Conservation (phyloP, 345 rosid species). For the Linum trigynum region DNA sequence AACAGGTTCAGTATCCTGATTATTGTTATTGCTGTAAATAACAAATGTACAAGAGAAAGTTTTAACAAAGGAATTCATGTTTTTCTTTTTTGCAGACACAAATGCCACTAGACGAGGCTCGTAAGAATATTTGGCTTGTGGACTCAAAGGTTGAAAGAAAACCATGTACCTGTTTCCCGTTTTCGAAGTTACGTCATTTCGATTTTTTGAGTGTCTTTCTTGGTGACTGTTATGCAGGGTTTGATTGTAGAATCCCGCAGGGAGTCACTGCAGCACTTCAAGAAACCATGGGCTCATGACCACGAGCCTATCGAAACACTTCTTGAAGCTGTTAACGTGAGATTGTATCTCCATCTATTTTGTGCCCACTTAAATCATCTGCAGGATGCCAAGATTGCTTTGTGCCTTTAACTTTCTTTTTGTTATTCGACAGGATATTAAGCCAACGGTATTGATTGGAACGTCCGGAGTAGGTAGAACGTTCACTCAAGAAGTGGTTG, state of each 20-base stretch:
- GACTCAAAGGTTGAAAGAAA: constrained; percentile 69
- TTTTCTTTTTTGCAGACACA: constrained; percentile 45
- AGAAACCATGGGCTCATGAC: constrained; percentile 95
- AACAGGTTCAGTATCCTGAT: constrained; percentile 41
- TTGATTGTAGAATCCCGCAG: constrained; percentile 73
- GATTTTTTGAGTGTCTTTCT: background rate
- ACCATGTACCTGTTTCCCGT: constrained; percentile 5
- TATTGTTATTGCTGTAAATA: background rate
- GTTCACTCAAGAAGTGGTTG: constrained; percentile 77
- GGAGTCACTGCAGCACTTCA: constrained; percentile 86
- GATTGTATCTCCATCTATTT: constrained; percentile 1
- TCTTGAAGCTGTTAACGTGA: constrained; percentile 63
- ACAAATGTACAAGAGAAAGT: background rate
- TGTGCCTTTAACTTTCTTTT: constrained; percentile 7
- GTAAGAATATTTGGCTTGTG: constrained; percentile 82
- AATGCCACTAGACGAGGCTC: constrained; percentile 65
- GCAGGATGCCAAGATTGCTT: background rate
- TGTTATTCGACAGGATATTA: constrained; percentile 48
- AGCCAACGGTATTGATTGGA: constrained; percentile 86
- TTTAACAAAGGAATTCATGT: background rate
- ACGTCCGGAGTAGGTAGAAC: constrained; percentile 91
- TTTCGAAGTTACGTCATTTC: constrained; percentile 4
- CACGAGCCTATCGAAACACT: constrained; percentile 63
- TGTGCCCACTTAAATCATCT: constrained; percentile 7
- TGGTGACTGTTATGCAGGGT: constrained; percentile 35